Evolutionary conservation across 1,139 yeast species (phyloP).

Genomic region (Yamadazyma aaseri): DNA sequence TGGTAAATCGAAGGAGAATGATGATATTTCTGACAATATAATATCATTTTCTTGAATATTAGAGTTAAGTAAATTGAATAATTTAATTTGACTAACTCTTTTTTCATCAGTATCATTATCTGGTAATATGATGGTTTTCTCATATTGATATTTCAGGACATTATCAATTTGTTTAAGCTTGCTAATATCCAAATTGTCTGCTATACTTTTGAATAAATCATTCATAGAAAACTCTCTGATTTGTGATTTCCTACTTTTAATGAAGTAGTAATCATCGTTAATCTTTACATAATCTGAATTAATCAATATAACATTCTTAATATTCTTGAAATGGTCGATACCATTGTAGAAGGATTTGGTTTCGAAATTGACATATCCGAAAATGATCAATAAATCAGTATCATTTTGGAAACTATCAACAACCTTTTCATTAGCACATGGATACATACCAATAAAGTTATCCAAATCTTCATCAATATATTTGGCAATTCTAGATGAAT

Average conservation of each 20-base stretch:
- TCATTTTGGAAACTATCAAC: slow-evolving; percentile 29
- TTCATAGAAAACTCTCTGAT: slow-evolving; percentile 21
- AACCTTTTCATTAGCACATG: slow-evolving; percentile 20
- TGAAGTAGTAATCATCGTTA: slow-evolving; percentile 21
- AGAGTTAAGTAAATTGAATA: slow-evolving; percentile 30
- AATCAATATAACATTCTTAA: slow-evolving; percentile 25
- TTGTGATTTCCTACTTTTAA: slow-evolving; percentile 21
- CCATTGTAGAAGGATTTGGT: slow-evolving; percentile 43
- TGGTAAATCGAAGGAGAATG: slow-evolving; percentile 69
- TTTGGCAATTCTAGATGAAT: slow-evolving; percentile 45
- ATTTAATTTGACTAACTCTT: slow-evolving; percentile 25
- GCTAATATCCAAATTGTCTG: slow-evolving; percentile 13
- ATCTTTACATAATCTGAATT: slow-evolving; percentile 36
- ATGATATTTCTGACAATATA: slow-evolving; percentile 73
- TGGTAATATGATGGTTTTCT: slow-evolving; percentile 7
- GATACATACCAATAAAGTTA: slow-evolving; percentile 63
- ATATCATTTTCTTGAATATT: slow-evolving; percentile 60
- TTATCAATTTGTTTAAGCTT: slow-evolving; percentile 15
- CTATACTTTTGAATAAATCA: slow-evolving; percentile 19
- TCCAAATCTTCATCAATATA: slow-evolving; percentile 60
- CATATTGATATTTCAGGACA: slow-evolving; percentile 9
- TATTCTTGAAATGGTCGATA: slow-evolving; percentile 19
- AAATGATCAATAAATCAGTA: slow-evolving; percentile 49
- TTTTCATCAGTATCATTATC: slow-evolving; percentile 14
- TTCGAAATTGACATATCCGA: slow-evolving; percentile 56